Evolutionary conservation across 2,329 filamentous ascomycete species (phyloP), one percentile per base, ranked within the genome.

Genomic region (Daldinia sp.): DNA sequence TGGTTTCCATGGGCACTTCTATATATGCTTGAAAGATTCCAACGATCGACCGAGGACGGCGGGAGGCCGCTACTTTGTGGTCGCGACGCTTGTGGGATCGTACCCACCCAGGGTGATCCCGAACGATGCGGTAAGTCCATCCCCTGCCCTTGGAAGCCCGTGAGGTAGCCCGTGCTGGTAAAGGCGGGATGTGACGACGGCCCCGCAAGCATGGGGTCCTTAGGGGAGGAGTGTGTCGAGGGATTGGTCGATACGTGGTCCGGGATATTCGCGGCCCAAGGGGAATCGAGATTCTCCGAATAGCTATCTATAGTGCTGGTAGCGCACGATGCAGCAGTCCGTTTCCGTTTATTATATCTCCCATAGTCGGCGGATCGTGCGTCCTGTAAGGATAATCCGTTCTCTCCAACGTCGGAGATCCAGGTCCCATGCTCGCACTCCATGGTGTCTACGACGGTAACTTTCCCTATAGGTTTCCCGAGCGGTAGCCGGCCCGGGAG

Each of bases 401-500:
- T 23, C 4, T 34, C 9, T 6, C 4, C 25, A n/a, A 15, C 3
- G 3, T 43, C 47, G 13, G 59, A 32, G 6, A 55, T 37, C 67
- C 60, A 58, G 17, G 50, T 55, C 45, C 66, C 60, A 11, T 58
- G 41, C 23, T 56, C 41, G 17, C 57, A 58, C 1, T 37, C 43
- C n/a, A 32, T 8, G 6, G 15, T 6, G 1, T 49, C 43, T 9
- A 15, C 48, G 2, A 59, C 15, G 34, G 67, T 60, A 27, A 70
- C 41, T n/a, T 67, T 69, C 10, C 74, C 75, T 3, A 71, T 58
- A 0, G 76, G 74, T 3, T 71, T 74, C 4, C 70, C 74, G 2
- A 82, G 74, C 1, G 81, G 81, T 4, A 83, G 61, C n/a, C 77
- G 75, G 1, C 81, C 80, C 0, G 81, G 81, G 2, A 84, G 64